Conservation (phyloP, 257 asterid species). For the Lithospermum erythrorhizon region DNA sequence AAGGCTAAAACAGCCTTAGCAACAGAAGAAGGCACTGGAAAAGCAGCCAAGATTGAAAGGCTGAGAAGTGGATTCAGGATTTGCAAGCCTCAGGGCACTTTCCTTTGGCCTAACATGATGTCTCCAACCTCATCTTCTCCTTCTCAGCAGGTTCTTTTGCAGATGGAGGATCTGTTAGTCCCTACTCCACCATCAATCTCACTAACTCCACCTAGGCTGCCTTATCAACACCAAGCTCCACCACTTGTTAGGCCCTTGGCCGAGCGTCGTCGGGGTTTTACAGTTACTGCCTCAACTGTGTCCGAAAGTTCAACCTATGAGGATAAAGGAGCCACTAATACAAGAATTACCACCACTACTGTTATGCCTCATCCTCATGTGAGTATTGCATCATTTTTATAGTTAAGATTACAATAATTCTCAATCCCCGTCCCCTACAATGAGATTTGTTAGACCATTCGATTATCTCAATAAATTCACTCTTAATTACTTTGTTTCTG, state of each 20-base stretch:
- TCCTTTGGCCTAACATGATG: slow-evolving; percentile 93
- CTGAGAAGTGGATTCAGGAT: slow-evolving; percentile 95
- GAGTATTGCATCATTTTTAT: slow-evolving; percentile 10
- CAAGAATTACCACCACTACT: slow-evolving; percentile 11
- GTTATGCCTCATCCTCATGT: slow-evolving; percentile 26
- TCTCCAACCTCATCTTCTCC: slow-evolving; percentile 20
- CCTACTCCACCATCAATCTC: slow-evolving; percentile 92
- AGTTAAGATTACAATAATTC: no score
- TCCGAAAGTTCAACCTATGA: slow-evolving; percentile 27
- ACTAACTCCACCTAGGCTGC: slow-evolving; percentile 47
- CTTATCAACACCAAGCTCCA: slow-evolving; percentile 15
- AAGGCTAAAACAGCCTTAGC: slow-evolving; percentile 9
- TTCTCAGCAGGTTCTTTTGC: slow-evolving; percentile 49
- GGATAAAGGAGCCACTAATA: slow-evolving; percentile 17
- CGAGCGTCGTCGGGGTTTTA: slow-evolving; percentile 60
- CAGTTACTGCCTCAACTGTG: slow-evolving; percentile 44
- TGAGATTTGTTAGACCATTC: no score
- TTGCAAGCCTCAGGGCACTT: slow-evolving; percentile 94
- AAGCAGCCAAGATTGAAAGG: slow-evolving; percentile 83
- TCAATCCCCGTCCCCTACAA: no score
- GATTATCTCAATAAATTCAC: no score
- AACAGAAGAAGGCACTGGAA: slow-evolving; percentile 33
- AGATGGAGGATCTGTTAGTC: slow-evolving; percentile 50
- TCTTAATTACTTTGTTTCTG: background rate
- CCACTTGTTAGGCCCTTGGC: slow-evolving; percentile 75